phyloP scores from a whole-genome alignment of 306 rosid genomes.

The Rubus parviflorus region DNA sequence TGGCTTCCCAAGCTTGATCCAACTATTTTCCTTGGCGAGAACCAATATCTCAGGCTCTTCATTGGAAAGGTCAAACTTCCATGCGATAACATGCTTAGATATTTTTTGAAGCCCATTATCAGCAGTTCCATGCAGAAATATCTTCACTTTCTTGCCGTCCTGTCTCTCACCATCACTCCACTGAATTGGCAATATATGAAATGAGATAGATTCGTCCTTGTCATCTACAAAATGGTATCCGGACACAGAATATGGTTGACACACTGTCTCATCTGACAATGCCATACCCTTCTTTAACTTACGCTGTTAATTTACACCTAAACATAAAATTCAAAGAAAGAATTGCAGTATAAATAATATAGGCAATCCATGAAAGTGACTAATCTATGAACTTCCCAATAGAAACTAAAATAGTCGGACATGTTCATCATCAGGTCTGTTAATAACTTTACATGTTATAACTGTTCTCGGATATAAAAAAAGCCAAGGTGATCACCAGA shows the following conservation, averaged over 20 bases:
- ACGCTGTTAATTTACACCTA: not conserved
- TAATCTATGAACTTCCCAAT: too few species aligned
- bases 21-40: conserved; percentile 43
- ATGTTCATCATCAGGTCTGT: too few species aligned
- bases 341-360: not conserved
- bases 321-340: not conserved
- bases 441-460: too few species aligned
- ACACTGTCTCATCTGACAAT: conserved; percentile 59
- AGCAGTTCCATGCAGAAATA: conserved; percentile 41
- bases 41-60: conserved; percentile 50
- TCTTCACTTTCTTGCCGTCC: conserved; percentile 15
- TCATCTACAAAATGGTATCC: conserved; percentile 27
- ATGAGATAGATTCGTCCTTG: conserved; percentile 36
- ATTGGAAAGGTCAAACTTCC: conserved; percentile 54
- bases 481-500: too few species aligned
- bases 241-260: not conserved
- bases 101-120: conserved; percentile 43
- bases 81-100: conserved; percentile 46
- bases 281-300: conserved; percentile 38
- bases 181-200: conserved; percentile 43
- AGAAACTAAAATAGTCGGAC: too few species aligned
- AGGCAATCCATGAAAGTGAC: too few species aligned
- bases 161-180: conserved; percentile 40
- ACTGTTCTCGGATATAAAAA: too few species aligned
- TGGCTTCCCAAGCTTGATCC: conserved; percentile 61